These are phyloP conservation scores for Vickermania ingenoplastis DNA, from an alignment of 208 protist species.

Conservation along the genomic window DNA sequence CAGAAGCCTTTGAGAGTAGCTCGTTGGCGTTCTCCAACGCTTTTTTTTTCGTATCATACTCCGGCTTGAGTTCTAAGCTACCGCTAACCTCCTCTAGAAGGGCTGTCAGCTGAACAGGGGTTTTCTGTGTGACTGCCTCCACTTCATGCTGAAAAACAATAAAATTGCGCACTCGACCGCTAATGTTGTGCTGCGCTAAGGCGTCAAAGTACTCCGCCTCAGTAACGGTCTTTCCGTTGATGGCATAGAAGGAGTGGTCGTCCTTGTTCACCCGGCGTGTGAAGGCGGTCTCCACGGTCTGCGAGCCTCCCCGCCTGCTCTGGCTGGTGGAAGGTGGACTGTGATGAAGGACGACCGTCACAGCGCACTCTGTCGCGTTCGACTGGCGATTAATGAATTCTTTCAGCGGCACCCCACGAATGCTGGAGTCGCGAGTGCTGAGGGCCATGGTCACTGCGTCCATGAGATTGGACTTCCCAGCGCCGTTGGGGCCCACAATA, in stretches of 20 bases:
- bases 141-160: constrained; percentile 97
- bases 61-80: constrained; percentile 80
- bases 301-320: background rate
- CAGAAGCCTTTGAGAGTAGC: constrained; percentile 61
- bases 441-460: constrained; percentile 98
- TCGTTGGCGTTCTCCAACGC: constrained; percentile 73
- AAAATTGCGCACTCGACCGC: constrained; percentile 91
- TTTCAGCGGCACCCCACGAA: constrained; percentile 76
- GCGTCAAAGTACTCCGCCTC: constrained; percentile 73
- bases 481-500: constrained; percentile 98
- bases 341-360: constrained; percentile 70
- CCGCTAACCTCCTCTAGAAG: constrained; percentile 96
- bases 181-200: constrained; percentile 74
- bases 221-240: constrained; percentile 75
- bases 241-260: constrained; percentile 46
- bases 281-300: constrained; percentile 59
- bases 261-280: constrained; percentile 49
- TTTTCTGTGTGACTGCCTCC: constrained; percentile 91
- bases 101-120: constrained; percentile 90
- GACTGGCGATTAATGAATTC: constrained; percentile 91
- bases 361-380: constrained; percentile 30
- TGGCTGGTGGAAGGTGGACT: background rate
- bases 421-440: constrained; percentile 46
- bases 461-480: constrained; percentile 99
- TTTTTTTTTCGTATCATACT: constrained; percentile 87